Conservation (phyloP, 2,329 filamentous ascomycete species). For the Colletotrichum spinosum region DNA sequence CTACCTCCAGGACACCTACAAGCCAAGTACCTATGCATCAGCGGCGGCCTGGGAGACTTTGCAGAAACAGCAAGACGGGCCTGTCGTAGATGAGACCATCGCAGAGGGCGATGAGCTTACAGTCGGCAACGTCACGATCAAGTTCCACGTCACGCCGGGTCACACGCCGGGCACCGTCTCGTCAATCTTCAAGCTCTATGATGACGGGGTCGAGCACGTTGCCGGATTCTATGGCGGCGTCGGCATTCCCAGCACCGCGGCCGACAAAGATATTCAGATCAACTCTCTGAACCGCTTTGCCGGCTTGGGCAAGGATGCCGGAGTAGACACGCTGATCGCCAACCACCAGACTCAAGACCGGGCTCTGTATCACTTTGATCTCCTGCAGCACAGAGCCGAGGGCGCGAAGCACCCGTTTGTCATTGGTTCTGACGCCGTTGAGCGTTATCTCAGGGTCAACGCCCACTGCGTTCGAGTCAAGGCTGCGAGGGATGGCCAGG, state of each 20-base stretch:
- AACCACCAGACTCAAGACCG: slow-evolving; percentile 27
- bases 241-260: slow-evolving; percentile 37
- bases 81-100: not conserved
- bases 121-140: slow-evolving; percentile 40
- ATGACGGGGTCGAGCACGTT: slow-evolving; percentile 38
- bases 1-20: slow-evolving; percentile 42
- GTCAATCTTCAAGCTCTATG: slow-evolving; percentile 39
- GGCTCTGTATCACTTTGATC: slow-evolving; percentile 18
- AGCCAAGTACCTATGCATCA: slow-evolving; percentile 37
- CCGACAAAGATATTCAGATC: slow-evolving; percentile 39
- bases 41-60: slow-evolving; percentile 34
- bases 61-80: not conserved
- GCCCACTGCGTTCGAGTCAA: slow-evolving; percentile 10
- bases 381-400: slow-evolving; percentile 8
- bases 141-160: slow-evolving; percentile 40
- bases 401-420: slow-evolving; percentile 16
- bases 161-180: slow-evolving; percentile 42
- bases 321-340: slow-evolving; percentile 22
- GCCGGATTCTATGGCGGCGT: slow-evolving; percentile 43
- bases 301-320: slow-evolving; percentile 4
- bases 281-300: slow-evolving; percentile 18
- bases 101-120: slow-evolving; percentile 31
- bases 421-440: slow-evolving; percentile 16
- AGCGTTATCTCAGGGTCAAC: slow-evolving; percentile 5
- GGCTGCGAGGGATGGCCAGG: slow-evolving; percentile 19